These are phyloP conservation scores for Yarrowia sp. DNA, from an alignment of 805 yeast genomes.

Conservation along the genomic window DNA sequence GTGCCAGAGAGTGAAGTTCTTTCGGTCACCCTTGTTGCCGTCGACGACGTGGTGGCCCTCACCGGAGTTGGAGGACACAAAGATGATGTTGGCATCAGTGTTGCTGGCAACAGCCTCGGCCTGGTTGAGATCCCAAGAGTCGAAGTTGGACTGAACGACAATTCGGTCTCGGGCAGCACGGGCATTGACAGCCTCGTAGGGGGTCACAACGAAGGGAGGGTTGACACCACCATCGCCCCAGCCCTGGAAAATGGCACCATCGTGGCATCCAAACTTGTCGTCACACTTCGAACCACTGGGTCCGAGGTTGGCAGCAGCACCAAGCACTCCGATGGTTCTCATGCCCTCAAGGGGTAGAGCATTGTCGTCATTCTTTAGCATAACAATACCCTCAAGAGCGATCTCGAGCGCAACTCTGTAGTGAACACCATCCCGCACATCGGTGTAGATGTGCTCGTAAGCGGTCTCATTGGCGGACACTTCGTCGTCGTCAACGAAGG, in stretches of 20 bases:
- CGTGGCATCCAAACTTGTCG: constrained; percentile 51
- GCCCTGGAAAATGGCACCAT: constrained; percentile 57
- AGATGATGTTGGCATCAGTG: constrained; percentile 53
- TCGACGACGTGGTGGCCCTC: constrained; percentile 60
- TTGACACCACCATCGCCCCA: constrained; percentile 66
- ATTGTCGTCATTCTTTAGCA: constrained; percentile 51
- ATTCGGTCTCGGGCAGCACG: constrained; percentile 43
- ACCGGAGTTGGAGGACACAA: constrained; percentile 55
- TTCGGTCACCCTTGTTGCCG: constrained; percentile 58
- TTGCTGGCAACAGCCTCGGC: constrained; percentile 7
- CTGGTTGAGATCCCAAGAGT: constrained; percentile 4
- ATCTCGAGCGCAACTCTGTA: constrained; percentile 50
- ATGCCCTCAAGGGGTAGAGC: constrained; percentile 51
- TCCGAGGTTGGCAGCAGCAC: constrained; percentile 50
- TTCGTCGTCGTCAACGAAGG: not conserved
- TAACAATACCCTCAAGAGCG: constrained; percentile 56
- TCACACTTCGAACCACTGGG: constrained; percentile 51
- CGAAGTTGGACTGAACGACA: constrained; percentile 3
- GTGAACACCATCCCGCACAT: constrained; percentile 3
- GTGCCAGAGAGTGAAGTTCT: constrained; percentile 54
- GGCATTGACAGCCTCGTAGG: constrained; percentile 53
- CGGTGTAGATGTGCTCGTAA: not conserved
- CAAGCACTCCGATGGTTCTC: constrained; percentile 40
- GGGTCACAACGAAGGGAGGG: constrained; percentile 57
- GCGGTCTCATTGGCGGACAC: not conserved